Base-by-base conservation (phyloP, 2,329 filamentous ascomycete genomes). In the Fusarium decemcellulare region DNA sequence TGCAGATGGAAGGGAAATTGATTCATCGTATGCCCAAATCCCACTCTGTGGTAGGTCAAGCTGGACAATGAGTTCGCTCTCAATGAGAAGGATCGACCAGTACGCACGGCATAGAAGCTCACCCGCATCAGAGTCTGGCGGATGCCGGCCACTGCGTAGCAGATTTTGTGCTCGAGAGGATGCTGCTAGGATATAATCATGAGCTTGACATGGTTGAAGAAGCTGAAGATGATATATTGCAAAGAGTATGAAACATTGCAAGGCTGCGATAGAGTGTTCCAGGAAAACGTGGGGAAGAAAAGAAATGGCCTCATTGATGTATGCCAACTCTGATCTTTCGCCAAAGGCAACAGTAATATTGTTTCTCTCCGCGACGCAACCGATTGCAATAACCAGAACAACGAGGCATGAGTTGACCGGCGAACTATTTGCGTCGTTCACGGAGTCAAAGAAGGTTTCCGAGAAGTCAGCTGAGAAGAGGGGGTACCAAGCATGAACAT, bases 31-130 rank as follows among this genome's bases (percentile, higher is more conserved):
- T 4, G 18, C 11, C 58, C 50, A 60, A 27, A 60, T 60, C 2
- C 58, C 58, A 32, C 48, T 60, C 11, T 42, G 16, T 39, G 32
- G 40, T 10, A 55, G 12, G 27, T 60, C 58, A 18, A 60, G 34
- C 43, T 60, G 42, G 5, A 39, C 16, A 34, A 7, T 32, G 14
- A 60, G 50, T 34, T 60, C 58, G 39, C 56, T 59, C 27, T 59
- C 56, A 12, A 59, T 43, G 16, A 59, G 56, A 11, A 59, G 16
- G 23, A 59, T 52, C 16, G 56, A 39, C 56, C 56, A 59, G 37
- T 42, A 59, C 10, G 56, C 56, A 34, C 55, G 44, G 4, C 55
- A 36, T n/a, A 58, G 15, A n/a, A 16, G 30, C 12, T 58, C 55
- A 16, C 18, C 30, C 12, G 16, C 18, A 8, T 23, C 16, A 6